Evolutionary conservation across 495 filamentous ascomycete species (phyloP).

Genomic region (Tuber indicum): DNA sequence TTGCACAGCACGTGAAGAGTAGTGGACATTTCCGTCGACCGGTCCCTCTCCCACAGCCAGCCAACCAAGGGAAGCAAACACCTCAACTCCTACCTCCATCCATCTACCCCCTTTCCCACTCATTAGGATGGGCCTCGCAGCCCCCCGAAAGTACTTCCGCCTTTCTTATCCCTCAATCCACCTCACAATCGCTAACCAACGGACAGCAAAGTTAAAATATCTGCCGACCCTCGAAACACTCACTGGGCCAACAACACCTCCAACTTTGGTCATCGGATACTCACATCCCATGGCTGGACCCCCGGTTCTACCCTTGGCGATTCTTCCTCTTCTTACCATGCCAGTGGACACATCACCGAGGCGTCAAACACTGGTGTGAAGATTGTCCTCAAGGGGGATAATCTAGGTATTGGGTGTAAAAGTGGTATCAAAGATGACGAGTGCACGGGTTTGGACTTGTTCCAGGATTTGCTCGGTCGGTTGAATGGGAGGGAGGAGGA

Average conservation of each 20-base stretch:
- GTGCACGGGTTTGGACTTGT: constrained; percentile 72
- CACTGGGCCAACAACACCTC: constrained; percentile 76
- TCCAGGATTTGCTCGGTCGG: constrained; percentile 75
- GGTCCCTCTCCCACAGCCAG: not conserved
- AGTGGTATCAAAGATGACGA: constrained; percentile 55
- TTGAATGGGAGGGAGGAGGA: constrained; percentile 85
- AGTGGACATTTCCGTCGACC: not conserved
- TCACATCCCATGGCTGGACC: constrained; percentile 81
- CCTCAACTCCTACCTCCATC: not conserved
- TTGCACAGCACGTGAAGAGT: not conserved
- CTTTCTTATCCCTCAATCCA: not conserved
- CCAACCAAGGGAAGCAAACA: not conserved
- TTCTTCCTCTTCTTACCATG: constrained; percentile 57
- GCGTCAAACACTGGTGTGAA: constrained; percentile 69
- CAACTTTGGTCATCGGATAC: constrained; percentile 77
- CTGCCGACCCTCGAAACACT: constrained; percentile 87
- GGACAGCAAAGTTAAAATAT: constrained; percentile 69
- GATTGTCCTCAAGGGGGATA: constrained; percentile 69
- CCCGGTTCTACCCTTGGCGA: constrained; percentile 74
- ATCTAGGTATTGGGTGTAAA: constrained; percentile 77
- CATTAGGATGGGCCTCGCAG: constrained; percentile 64
- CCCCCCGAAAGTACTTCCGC: constrained; percentile 57
- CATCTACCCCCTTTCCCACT: constrained; percentile 1
- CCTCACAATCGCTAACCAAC: not conserved
- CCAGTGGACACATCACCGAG: constrained; percentile 65